Evolutionary conservation across 306 rosid genomes (phyloP).

Genomic region (Amphicarpaea edgeworthii): DNA sequence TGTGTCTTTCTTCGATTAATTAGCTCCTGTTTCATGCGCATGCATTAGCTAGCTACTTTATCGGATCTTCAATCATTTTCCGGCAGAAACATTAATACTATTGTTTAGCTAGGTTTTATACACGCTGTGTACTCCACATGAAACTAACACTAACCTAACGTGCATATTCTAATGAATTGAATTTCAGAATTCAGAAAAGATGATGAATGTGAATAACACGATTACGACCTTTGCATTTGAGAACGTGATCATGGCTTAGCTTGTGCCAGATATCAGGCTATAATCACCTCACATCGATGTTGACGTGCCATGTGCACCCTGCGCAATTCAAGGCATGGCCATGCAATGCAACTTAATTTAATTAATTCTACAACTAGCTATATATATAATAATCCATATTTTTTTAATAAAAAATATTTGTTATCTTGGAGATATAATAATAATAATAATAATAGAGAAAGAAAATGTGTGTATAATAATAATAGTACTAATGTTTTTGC

Average conservation of each 20-base stretch:
- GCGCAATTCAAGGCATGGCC: constrained; percentile 40
- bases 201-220: constrained; percentile 24
- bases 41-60: constrained; percentile 39
- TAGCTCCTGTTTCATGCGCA: not conserved
- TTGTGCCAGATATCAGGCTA: constrained; percentile 15
- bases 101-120: constrained; percentile 1
- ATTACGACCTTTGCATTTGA: not conserved
- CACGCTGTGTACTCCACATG: not conserved
- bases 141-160: no score
- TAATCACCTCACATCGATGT: constrained; percentile 28
- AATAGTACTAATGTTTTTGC: not conserved
- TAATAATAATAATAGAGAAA: no score
- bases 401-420: no score
- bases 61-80: constrained; percentile 42
- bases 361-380: not conserved
- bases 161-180: no score
- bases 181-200: constrained; percentile 13
- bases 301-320: constrained; percentile 52
- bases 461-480: not conserved
- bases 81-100: not conserved
- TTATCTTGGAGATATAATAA: no score
- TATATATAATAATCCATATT: not conserved
- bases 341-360: constrained; percentile 27
- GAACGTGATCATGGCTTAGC: constrained; percentile 50
- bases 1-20: not conserved